A percentile compares a stretch with the other conserved stretches of the same genome.
These are phyloP conservation scores for Actinomortierella ambigua DNA, from an alignment of 371 early-diverging fungal species.

Conservation along the genomic window DNA sequence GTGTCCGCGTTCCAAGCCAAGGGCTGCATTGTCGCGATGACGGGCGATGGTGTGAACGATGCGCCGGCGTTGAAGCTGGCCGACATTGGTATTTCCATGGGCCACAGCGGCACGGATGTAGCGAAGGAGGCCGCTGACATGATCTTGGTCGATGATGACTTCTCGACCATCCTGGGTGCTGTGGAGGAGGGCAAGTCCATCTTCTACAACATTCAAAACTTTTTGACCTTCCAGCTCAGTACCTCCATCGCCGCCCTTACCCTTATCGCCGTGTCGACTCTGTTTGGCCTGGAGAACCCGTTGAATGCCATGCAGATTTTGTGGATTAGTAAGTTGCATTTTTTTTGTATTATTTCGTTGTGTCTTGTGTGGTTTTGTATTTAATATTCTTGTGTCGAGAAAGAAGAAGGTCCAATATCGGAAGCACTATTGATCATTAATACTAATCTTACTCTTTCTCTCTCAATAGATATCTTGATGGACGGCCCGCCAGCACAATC, in stretches of 20 bases:
- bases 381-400: slow-evolving; percentile 48
- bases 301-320: slow-evolving; percentile 97
- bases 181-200: slow-evolving; percentile 94
- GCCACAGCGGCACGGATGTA: slow-evolving; percentile 88
- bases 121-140: slow-evolving; percentile 93
- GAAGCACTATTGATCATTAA: no score
- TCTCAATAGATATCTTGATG: slow-evolving; percentile 79
- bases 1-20: slow-evolving; percentile 78
- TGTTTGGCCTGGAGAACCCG: slow-evolving; percentile 89
- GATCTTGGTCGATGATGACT: slow-evolving; percentile 89
- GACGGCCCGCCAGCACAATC: slow-evolving; percentile 95
- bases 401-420: no score
- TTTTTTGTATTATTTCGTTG: slow-evolving; percentile 6
- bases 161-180: slow-evolving; percentile 81
- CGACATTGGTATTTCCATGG: slow-evolving; percentile 93
- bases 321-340: slow-evolving; percentile 84
- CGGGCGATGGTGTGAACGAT: slow-evolving; percentile 98
- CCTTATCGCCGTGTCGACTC: slow-evolving; percentile 85
- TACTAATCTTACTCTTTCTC: background rate
- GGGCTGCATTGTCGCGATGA: slow-evolving; percentile 85
- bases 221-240: slow-evolving; percentile 87
- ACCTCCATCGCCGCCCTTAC: slow-evolving; percentile 86
- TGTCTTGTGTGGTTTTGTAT: background rate
- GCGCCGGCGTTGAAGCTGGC: slow-evolving; percentile 89
- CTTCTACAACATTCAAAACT: slow-evolving; percentile 93